phyloP scores from a whole-genome alignment of 495 filamentous ascomycete species.

The Collariella sp. region DNA sequence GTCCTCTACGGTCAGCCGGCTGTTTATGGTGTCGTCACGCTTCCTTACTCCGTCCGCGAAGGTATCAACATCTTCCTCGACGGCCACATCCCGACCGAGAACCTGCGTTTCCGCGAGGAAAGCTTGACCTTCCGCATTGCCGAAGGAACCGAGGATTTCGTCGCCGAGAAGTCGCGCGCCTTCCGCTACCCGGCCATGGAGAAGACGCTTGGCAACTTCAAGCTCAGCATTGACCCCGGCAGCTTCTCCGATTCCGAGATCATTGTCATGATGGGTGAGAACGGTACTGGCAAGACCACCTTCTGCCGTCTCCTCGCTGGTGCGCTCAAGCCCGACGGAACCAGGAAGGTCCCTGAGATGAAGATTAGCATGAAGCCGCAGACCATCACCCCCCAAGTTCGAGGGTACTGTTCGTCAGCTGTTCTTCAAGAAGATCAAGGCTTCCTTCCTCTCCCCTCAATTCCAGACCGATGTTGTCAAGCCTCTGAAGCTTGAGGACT shows the following conservation, averaged over 20 bases:
- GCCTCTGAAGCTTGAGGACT: conserved; percentile 93
- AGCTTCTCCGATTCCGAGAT: conserved; percentile 97
- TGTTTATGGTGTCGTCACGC: conserved; percentile 95
- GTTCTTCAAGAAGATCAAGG: conserved; percentile 72
- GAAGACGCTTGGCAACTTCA: conserved; percentile 88
- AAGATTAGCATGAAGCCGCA: conserved; percentile 99
- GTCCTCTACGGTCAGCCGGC: conserved; percentile 92
- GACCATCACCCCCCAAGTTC: conserved; percentile 99
- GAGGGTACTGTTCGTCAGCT: conserved; percentile 89
- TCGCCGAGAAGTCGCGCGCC: conserved; percentile 72
- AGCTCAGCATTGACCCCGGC: conserved; percentile 70
- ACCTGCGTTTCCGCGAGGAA: conserved; percentile 95
- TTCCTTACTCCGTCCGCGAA: conserved; percentile 92
- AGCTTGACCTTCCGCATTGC: conserved; percentile 92
- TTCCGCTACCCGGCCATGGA: conserved; percentile 86
- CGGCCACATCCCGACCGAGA: conserved; percentile 95
- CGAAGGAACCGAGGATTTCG: conserved; percentile 84
- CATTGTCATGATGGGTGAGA: conserved; percentile 99
- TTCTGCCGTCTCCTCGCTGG: conserved; percentile 96
- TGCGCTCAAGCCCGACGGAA: conserved; percentile 78
- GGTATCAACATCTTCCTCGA: conserved; percentile 99
- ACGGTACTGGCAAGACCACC: conserved; percentile 75
- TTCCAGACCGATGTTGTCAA: conserved; percentile 99
- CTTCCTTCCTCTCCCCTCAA: conserved; percentile 87
- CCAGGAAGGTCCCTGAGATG: conserved; percentile 73